Evolutionary conservation across 1,284 basidiomycete genomes (phyloP).

Genomic region (Mrakiaceae sp.): DNA sequence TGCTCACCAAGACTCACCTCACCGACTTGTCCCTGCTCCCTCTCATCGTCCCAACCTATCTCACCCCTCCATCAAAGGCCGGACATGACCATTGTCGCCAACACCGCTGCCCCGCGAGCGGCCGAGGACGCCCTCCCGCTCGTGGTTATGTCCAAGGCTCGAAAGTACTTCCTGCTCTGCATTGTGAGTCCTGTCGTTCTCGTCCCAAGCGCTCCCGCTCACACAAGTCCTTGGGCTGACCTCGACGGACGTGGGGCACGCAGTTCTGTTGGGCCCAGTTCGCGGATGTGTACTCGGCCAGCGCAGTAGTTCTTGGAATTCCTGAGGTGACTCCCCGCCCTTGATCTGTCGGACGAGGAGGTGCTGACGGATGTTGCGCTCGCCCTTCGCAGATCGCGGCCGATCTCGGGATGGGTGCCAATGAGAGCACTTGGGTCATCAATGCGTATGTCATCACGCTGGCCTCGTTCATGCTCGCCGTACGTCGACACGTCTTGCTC

Average conservation of each 20-base stretch:
- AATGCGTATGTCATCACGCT: slow-evolving; percentile 2
- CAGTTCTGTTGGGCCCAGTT: neutral
- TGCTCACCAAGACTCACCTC: no score
- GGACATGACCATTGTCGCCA: no score
- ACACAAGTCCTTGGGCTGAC: neutral
- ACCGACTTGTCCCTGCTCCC: no score
- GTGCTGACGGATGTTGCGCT: neutral
- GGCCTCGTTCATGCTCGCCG: neutral
- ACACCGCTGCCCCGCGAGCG: no score
- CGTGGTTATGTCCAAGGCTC: neutral
- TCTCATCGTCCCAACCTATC: no score
- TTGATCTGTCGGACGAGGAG: neutral
- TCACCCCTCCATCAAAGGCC: no score
- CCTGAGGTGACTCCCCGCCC: neutral
- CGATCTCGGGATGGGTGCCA: neutral
- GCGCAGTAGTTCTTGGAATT: neutral
- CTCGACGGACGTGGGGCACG: neutral
- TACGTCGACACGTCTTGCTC: no score
- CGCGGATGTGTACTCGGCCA: neutral
- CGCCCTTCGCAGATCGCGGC: neutral
- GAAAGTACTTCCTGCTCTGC: neutral
- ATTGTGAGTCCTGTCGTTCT: neutral
- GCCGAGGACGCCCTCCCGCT: no score
- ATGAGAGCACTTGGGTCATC: slow-evolving; percentile 1
- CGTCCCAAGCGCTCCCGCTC: neutral